Evolutionary conservation across 2,329 filamentous ascomycete species (phyloP).

Genomic region (Hymenoscyphus occultus): DNA sequence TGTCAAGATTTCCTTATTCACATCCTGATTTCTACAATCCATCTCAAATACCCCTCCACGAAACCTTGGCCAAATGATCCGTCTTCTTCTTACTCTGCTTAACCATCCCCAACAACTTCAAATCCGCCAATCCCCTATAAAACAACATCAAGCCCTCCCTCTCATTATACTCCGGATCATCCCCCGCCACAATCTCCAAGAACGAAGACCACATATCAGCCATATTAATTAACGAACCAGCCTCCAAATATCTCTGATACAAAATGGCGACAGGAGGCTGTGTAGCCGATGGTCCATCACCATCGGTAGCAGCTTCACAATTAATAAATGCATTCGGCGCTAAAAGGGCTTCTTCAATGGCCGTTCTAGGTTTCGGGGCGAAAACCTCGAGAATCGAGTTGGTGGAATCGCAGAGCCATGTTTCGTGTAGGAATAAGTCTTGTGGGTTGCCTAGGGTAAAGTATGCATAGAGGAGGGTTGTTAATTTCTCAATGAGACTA

Average conservation of each 20-base stretch:
- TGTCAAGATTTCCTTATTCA: not conserved
- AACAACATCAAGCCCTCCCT: constrained; percentile 69
- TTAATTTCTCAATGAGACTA: constrained; percentile 56
- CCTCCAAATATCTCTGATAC: constrained; percentile 77
- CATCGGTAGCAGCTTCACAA: constrained; percentile 45
- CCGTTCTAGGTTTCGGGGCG: constrained; percentile 66
- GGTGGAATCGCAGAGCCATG: constrained; percentile 72
- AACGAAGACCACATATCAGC: constrained; percentile 80
- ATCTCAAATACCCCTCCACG: constrained; percentile 69
- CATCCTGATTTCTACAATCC: not conserved
- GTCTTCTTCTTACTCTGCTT: constrained; percentile 88
- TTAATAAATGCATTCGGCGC: constrained; percentile 75
- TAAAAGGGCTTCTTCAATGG: constrained; percentile 68
- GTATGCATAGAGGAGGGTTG: constrained; percentile 47
- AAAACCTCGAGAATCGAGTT: constrained; percentile 72
- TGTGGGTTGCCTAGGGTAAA: constrained; percentile 42
- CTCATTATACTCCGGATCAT: constrained; percentile 45
- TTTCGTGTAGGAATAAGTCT: constrained; percentile 62
- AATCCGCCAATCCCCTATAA: constrained; percentile 79
- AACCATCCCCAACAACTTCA: constrained; percentile 81
- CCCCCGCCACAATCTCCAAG: constrained; percentile 51
- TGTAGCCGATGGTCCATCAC: constrained; percentile 47
- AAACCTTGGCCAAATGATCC: constrained; percentile 84
- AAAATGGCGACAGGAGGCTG: constrained; percentile 70
- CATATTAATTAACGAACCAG: constrained; percentile 72